Conservation (phyloP, 352 stramenopile genomes). For the Pythium aristosporum region DNA sequence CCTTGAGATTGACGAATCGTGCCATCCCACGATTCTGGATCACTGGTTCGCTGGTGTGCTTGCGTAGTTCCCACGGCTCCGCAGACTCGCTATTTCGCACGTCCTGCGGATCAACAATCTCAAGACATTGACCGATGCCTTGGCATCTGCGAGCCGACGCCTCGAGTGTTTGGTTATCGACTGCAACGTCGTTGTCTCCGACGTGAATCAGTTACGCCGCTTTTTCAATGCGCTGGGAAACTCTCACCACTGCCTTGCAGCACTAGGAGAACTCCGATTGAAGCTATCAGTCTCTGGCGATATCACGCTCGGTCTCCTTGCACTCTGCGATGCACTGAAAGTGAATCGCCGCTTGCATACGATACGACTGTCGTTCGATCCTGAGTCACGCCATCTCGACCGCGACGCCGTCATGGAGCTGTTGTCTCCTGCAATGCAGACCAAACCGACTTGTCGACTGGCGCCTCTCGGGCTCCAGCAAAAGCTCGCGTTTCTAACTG, state of each 20-base stretch:
- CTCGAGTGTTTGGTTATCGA: background rate
- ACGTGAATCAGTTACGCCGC: background rate
- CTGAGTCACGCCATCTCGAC: background rate
- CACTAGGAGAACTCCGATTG: background rate
- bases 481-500: background rate
- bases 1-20: background rate
- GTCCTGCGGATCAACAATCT: background rate
- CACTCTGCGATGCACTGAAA: background rate
- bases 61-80: background rate
- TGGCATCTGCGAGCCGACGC: background rate
- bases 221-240: background rate
- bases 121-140: background rate
- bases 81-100: background rate
- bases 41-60: background rate
- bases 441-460: background rate
- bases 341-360: slow-evolving; percentile 1
- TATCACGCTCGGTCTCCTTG: background rate
- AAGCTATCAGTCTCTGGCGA: background rate
- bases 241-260: background rate
- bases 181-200: background rate
- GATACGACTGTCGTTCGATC: background rate
- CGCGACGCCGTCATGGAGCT: background rate
- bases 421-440: background rate
- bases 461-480: background rate
- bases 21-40: background rate